Percentiles rank a stretch among this genome's conserved stretches.
These are phyloP conservation scores for Mucor saturninus DNA, from an alignment of 371 early-diverging fungal species.

Conservation along the genomic window DNA sequence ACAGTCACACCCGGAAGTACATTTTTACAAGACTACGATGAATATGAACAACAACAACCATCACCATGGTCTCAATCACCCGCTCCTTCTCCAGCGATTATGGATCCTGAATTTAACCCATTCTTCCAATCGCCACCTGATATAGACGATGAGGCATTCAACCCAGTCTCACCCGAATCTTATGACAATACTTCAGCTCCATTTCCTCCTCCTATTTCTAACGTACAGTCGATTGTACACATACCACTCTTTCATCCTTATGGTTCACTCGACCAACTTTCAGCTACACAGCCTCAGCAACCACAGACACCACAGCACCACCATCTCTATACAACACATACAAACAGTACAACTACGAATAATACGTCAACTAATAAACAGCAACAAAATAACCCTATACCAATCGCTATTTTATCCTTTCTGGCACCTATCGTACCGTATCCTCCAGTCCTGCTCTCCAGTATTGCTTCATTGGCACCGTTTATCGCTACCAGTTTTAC, in stretches of 20 bases:
- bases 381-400: conserved; percentile 41
- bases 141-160: conserved; percentile 68
- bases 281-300: background rate
- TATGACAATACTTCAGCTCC: conserved; percentile 40
- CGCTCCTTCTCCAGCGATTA: conserved; percentile 63
- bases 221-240: conserved; percentile 64
- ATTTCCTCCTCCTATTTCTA: conserved; percentile 49
- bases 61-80: conserved; percentile 73
- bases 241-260: conserved; percentile 57
- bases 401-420: conserved; percentile 66
- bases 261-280: conserved; percentile 14
- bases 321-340: conserved; percentile 3
- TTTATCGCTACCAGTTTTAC: conserved; percentile 58
- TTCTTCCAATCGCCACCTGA: conserved; percentile 62
- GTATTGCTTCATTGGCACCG: conserved; percentile 54
- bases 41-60: conserved; percentile 57
- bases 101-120: conserved; percentile 65
- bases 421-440: conserved; percentile 66
- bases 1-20: conserved; percentile 19
- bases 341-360: background rate
- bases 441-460: conserved; percentile 55
- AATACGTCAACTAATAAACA: conserved; percentile 1
- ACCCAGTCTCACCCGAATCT: conserved; percentile 56
- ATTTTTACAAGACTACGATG: conserved; percentile 42
- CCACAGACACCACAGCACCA: conserved; percentile 1